Evolutionary conservation across 2,329 filamentous ascomycete species (phyloP), one percentile per base, ranked within the genome.

Genomic region (Westerdykella sp.): DNA sequence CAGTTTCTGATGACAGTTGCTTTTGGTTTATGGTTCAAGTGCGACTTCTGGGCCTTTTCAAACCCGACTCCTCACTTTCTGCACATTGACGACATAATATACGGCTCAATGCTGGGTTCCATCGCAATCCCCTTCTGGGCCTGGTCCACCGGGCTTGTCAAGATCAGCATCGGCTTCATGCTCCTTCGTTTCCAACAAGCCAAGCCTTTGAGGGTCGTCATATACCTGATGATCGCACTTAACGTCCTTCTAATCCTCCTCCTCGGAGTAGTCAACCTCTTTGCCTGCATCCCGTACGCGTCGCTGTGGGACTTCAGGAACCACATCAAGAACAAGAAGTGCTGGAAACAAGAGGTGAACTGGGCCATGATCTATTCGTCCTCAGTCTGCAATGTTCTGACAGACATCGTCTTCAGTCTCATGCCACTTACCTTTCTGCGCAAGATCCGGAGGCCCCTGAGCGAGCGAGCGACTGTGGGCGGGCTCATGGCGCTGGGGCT

Each of bases 81-180:
- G 2, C 34, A 21, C 25, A 35, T 47, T 23, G 16, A 39, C 13
- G 23, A 40, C 12, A 23, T 41, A 10, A 9, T 30, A 15, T 14
- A 46, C 14, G 11, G 16, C 28, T 13, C 38, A n/a, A 46, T 42
- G 31, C n/a, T 47, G 23, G 45, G 43, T 2, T 25, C 35, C 12
- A 43, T 53, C 22, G 39, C 49, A 12, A 12, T 48, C 2, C 48
- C 48, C 3, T 45, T 50, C 44, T 54, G 49, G 51, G 47, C 41
- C 6, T 54, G 51, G 51, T 34, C 46, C 1, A 51, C 49, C 11
- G 49, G 46, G 12, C 34, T 54, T 22, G 46, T 50, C 32, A 54
- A 54, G 37, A 50, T 54, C 34, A 45, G 41, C 43, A 49, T 54
- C 18, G 51, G 40, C 4, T 42, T 18, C 32, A 54, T 52, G 51